Evolutionary conservation across 345 rosid species (phyloP), one percentile per base, ranked within the genome.

Genomic region (Citrus sinensis): DNA sequence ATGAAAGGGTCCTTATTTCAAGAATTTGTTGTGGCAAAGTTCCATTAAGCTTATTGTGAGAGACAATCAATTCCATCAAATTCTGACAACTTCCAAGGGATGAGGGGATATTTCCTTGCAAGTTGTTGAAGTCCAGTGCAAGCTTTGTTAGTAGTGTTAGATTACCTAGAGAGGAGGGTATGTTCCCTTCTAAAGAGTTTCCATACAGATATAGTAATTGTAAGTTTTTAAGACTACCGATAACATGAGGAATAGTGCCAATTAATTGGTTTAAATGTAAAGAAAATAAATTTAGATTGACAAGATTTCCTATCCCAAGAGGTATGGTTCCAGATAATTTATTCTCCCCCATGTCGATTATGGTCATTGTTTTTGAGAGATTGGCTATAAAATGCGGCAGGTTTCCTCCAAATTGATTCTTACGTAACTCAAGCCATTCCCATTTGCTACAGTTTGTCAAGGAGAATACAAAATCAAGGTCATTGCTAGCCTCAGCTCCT

Each of bases 251-350:
- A 49, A 85, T 80, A n/a, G 56, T 8, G 9, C 82, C 76, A 2
- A 63, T 65, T 8, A 85, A 42, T 0, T 37, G 59, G 30, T 82
- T 82, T 4, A 2, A 3, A 24, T 49, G 4, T 27, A 82, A 2
- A 0, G 1, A 16, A 3, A 82, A 17, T 0, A 0, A 1, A 39
- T 54, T 42, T 65, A 85, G 59, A 25, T 66, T 80, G n/a, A 70
- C 68, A 5, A 85, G 85, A 54, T 85, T 82, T 7, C 73, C 78
- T 3, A 85, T 56, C 5, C 62, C 77, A 0, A 4, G 24, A 4
- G 82, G 76, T 4, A 76, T 76, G 35, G 2, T 1, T 14, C 85
- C 78, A 0, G 49, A n/a, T 32, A 79, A 61, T 17, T 35, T 16
- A 70, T 82, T 79, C 2, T 3, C 0, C 0, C 54, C 68, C 1